phyloP scores from a whole-genome alignment of 441 rosid species.

The Biscutella laevigata region DNA sequence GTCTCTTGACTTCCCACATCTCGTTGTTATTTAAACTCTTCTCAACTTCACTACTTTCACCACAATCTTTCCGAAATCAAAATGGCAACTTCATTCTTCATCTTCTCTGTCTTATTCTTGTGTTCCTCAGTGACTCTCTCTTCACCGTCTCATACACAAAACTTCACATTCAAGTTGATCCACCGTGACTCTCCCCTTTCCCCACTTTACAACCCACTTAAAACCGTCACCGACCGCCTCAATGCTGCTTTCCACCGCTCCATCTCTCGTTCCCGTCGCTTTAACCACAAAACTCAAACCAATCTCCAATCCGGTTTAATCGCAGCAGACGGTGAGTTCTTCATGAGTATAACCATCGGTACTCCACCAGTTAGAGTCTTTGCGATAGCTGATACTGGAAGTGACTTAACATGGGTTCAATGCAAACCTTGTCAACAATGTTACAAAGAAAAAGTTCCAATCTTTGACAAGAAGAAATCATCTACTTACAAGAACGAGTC shows the following conservation, averaged over 20 bases:
- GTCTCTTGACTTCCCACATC: conserved; percentile 2
- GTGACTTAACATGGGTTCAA: conserved; percentile 59
- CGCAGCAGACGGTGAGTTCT: conserved; percentile 34
- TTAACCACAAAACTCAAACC: conserved; percentile 12
- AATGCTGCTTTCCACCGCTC: conserved; percentile 38
- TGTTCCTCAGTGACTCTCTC: conserved; percentile 4
- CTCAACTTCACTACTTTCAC: neutral
- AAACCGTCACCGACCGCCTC: conserved; percentile 30
- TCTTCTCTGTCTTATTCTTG: conserved; percentile 1
- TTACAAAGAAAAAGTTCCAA: conserved; percentile 32
- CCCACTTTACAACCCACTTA: conserved; percentile 37
- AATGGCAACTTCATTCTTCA: conserved; percentile 2
- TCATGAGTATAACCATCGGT: conserved; percentile 42
- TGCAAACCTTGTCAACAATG: conserved; percentile 50
- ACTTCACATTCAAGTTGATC: conserved; percentile 34
- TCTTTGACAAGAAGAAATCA: conserved; percentile 40
- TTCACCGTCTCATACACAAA: neutral
- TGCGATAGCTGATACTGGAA: conserved; percentile 50
- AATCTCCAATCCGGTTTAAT: conserved; percentile 30
- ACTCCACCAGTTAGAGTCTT: conserved; percentile 35
- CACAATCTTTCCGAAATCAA: neutral
- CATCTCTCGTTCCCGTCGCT: conserved; percentile 29
- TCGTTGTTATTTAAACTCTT: conserved; percentile 8
- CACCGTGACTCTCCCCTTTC: conserved; percentile 55
- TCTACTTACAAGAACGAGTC: conserved; percentile 27